Conservation (phyloP, 371 early-diverging fungal genomes). For the Mucor mucedo region DNA sequence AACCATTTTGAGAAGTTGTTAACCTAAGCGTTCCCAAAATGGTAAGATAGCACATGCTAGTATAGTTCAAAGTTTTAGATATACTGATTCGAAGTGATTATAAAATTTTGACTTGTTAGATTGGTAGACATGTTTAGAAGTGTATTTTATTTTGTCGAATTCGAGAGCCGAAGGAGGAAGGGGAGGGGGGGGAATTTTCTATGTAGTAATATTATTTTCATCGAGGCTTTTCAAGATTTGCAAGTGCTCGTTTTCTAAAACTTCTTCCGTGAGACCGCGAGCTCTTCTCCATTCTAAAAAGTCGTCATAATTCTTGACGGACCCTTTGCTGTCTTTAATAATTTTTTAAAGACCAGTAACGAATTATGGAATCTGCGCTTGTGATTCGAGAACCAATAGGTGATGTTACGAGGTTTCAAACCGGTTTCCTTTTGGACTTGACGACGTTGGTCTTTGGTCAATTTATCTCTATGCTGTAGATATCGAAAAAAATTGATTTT, state of each 20-base stretch:
- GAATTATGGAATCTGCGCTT: slow-evolving; percentile 47
- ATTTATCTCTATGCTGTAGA: slow-evolving; percentile 46
- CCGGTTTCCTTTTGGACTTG: slow-evolving; percentile 42
- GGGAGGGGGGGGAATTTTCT: no score
- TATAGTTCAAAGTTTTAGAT: no score
- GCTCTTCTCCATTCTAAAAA: slow-evolving; percentile 39
- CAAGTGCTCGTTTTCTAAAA: slow-evolving; percentile 15
- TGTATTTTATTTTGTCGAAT: neutral
- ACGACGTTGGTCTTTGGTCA: slow-evolving; percentile 48
- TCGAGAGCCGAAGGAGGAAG: no score
- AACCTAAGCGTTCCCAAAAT: no score
- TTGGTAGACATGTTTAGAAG: no score
- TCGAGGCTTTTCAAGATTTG: neutral
- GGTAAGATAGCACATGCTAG: no score
- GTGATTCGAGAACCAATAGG: slow-evolving; percentile 59
- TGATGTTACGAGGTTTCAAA: slow-evolving; percentile 50
- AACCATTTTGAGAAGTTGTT: no score
- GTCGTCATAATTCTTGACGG: slow-evolving; percentile 45
- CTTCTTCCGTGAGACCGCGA: slow-evolving; percentile 35
- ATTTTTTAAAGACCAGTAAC: slow-evolving; percentile 33
- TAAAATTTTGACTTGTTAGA: no score
- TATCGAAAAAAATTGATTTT: slow-evolving; percentile 44
- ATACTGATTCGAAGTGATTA: no score
- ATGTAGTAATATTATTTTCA: neutral
- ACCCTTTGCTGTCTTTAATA: slow-evolving; percentile 29